Evolutionary conservation across 2,329 filamentous ascomycete species (phyloP).

Genomic region (Talaromyces sp.): DNA sequence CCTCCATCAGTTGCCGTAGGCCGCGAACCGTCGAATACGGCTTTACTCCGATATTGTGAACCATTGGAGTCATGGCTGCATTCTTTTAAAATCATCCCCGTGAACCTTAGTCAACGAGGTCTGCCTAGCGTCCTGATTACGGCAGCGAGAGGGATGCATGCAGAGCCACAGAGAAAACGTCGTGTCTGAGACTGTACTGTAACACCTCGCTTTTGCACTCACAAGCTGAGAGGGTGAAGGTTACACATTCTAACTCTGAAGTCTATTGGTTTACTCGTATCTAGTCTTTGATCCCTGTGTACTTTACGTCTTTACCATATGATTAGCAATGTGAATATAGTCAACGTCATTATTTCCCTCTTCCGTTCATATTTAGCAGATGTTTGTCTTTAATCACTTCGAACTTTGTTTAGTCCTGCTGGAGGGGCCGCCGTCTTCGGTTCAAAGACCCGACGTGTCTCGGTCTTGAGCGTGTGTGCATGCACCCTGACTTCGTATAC

Average conservation of each 20-base stretch:
- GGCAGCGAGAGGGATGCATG: not conserved
- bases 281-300: conserved; percentile 1
- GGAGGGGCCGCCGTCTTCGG: conserved; percentile 3
- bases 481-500: too few relatives aligned
- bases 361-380: not conserved
- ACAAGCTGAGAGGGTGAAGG: not conserved
- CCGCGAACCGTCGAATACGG: not conserved
- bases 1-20: not conserved
- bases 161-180: not conserved
- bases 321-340: conserved; percentile 24
- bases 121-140: not conserved
- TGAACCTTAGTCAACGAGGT: not conserved
- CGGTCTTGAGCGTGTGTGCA: not conserved
- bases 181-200: not conserved
- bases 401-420: conserved; percentile 14
- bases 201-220: not conserved
- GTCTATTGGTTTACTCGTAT: not conserved
- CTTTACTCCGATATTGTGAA: not conserved
- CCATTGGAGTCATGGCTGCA: not conserved
- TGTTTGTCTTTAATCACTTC: conserved; percentile 9
- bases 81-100: not conserved
- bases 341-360: not conserved
- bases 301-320: conserved; percentile 2
- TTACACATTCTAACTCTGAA: not conserved
- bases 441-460: conserved; percentile 10